Percentiles rank a stretch among this genome's conserved stretches.
phyloP scores from a whole-genome alignment of 1,284 basidiomycete species.

The Xerocomus nothofagi region DNA sequence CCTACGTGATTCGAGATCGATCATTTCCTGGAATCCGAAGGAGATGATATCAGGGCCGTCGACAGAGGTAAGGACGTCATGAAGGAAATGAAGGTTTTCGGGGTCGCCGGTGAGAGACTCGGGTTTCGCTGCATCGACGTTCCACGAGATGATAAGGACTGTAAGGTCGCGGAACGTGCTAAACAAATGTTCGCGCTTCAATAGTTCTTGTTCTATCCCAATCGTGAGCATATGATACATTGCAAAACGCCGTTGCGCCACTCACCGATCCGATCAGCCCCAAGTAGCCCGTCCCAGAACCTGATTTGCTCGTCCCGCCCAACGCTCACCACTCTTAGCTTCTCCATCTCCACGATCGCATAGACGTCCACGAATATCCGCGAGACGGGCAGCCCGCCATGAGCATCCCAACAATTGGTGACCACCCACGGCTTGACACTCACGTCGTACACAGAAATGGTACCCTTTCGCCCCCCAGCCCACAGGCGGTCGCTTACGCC shows the following conservation, averaged over 20 bases:
- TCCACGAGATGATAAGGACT: constrained; percentile 90
- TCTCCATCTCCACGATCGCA: constrained; percentile 62
- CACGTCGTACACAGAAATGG: constrained; percentile 84
- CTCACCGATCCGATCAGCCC: constrained; percentile 84
- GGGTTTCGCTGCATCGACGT: constrained; percentile 87
- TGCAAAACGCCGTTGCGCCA: constrained; percentile 11
- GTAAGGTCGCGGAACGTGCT: constrained; percentile 79
- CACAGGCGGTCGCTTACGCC: constrained; percentile 83
- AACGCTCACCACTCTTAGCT: constrained; percentile 74
- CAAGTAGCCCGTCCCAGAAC: constrained; percentile 91
- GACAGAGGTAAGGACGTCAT: constrained; percentile 67
- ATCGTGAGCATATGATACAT: constrained; percentile 5
- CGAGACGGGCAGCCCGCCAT: constrained; percentile 76
- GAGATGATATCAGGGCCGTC: constrained; percentile 85
- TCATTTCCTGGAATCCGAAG: constrained; percentile 95
- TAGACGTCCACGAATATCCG: constrained; percentile 71
- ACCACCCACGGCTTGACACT: constrained; percentile 74
- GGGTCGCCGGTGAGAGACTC: constrained; percentile 61
- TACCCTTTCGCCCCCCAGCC: constrained; percentile 82
- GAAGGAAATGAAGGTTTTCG: constrained; percentile 73
- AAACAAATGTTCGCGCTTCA: constrained; percentile 74
- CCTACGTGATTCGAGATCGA: constrained; percentile 90
- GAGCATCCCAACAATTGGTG: constrained; percentile 90
- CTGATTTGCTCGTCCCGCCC: constrained; percentile 75
- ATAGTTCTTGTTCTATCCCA: constrained; percentile 66